Evolutionary conservation across 2,329 filamentous ascomycete species (phyloP).

Genomic region (Trichoderma sp.): DNA sequence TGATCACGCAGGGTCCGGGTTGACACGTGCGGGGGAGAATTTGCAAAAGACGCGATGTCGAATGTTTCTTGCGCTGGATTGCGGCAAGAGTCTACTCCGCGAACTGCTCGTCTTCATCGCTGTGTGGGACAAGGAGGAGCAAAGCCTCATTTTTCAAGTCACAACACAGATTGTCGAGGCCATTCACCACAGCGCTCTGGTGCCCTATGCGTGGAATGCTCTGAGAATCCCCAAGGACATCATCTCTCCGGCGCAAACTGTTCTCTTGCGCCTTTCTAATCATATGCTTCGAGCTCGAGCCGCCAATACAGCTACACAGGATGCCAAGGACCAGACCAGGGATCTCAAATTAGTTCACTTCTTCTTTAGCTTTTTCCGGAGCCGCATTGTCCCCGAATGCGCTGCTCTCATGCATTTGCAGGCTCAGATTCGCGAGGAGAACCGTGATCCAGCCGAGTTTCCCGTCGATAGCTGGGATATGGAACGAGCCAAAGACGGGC

Average conservation of each 20-base stretch:
- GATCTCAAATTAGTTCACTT: slow-evolving; percentile 73
- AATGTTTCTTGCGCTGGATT: slow-evolving; percentile 84
- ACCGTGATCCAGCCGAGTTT: slow-evolving; percentile 78
- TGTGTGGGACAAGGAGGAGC: slow-evolving; percentile 92
- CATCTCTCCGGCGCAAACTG: slow-evolving; percentile 90
- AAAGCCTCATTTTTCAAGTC: slow-evolving; percentile 92
- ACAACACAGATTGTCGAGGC: slow-evolving; percentile 95
- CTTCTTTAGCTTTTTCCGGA: slow-evolving; percentile 87
- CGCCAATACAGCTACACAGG: slow-evolving; percentile 43
- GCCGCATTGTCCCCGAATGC: slow-evolving; percentile 88
- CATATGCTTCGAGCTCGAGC: slow-evolving; percentile 72
- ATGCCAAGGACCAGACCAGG: slow-evolving; percentile 50
- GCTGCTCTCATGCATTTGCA: slow-evolving; percentile 93
- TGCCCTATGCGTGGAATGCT: slow-evolving; percentile 89
- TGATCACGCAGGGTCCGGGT: slow-evolving; percentile 69
- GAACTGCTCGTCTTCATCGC: slow-evolving; percentile 95
- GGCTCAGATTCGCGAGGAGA: slow-evolving; percentile 77
- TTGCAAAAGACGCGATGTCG: slow-evolving; percentile 88
- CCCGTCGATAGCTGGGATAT: slow-evolving; percentile 96
- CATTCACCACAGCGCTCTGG: slow-evolving; percentile 80
- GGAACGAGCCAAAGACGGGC: slow-evolving; percentile 91
- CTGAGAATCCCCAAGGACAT: slow-evolving; percentile 93
- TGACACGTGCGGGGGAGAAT: slow-evolving; percentile 68
- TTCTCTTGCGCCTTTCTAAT: slow-evolving; percentile 85
- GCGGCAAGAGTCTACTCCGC: slow-evolving; percentile 81